Percentiles rank a stretch among this genome's conserved stretches.
Evolutionary conservation across 208 protist species (phyloP).

Genomic region (Porcisia deanei): DNA sequence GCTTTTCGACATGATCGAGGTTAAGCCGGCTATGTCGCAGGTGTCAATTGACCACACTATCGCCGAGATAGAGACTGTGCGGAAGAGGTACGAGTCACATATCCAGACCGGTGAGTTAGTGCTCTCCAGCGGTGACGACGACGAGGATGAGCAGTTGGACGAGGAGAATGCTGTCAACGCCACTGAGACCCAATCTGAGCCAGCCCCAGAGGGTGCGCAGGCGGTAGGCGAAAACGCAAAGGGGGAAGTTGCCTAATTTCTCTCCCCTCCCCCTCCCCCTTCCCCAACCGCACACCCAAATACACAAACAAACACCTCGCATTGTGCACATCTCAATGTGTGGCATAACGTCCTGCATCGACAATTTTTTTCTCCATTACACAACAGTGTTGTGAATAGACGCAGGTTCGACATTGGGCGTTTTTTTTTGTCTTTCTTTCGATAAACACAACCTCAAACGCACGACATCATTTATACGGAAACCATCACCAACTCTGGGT

Average conservation of each 20-base stretch:
- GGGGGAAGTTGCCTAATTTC: neutral
- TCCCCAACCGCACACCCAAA: neutral
- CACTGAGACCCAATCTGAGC: neutral
- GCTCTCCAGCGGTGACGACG: conserved; percentile 72
- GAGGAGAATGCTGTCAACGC: conserved; percentile 13
- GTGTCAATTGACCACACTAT: conserved; percentile 50
- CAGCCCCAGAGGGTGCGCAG: neutral
- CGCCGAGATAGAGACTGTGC: conserved; percentile 39
- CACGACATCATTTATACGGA: too few species aligned
- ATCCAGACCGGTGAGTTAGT: conserved; percentile 41
- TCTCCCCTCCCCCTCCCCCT: neutral
- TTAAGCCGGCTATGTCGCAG: conserved; percentile 52
- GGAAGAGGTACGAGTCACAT: conserved; percentile 59
- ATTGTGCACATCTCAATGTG: neutral
- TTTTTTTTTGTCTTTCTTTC: too few species aligned
- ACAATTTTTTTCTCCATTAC: too few species aligned
- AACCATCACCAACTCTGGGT: too few species aligned
- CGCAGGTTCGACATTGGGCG: too few species aligned
- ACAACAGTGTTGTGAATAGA: too few species aligned
- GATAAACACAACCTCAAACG: too few species aligned
- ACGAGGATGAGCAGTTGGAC: conserved; percentile 23
- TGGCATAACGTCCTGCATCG: too few species aligned
- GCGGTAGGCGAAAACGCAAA: neutral
- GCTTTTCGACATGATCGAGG: conserved; percentile 56
- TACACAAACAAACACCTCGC: neutral